Evolutionary conservation across 495 filamentous ascomycete species (phyloP).

Genomic region (Penicillium ucsense): DNA sequence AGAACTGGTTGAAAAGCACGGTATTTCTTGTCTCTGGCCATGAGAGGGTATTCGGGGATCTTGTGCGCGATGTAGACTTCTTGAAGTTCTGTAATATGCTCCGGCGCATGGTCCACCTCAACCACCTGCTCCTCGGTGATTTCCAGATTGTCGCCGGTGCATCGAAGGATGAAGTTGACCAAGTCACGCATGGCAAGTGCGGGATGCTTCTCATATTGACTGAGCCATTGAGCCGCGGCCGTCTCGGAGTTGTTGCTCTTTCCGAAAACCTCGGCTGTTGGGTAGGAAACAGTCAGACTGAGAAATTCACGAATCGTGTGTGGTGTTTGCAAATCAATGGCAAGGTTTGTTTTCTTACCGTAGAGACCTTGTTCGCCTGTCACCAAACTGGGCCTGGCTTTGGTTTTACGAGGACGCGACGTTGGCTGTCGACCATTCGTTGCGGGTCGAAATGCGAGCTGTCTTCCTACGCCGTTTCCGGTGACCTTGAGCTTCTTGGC

Average conservation of each 20-base stretch:
- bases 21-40: constrained; percentile 63
- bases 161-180: constrained; percentile 79
- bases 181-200: constrained; percentile 64
- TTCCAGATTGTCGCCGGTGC: constrained; percentile 66
- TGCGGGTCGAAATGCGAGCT: constrained; percentile 40
- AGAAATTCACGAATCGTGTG: too few species aligned
- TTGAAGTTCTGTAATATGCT: constrained; percentile 65
- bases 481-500: constrained; percentile 48
- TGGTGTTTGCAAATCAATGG: too few species aligned
- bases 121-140: constrained; percentile 69
- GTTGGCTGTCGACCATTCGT: constrained; percentile 31
- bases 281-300: too few species aligned
- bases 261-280: constrained; percentile 69
- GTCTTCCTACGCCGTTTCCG: constrained; percentile 45
- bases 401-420: constrained; percentile 42
- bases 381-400: constrained; percentile 53
- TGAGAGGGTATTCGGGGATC: constrained; percentile 86
- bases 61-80: constrained; percentile 69
- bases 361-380: constrained; percentile 63
- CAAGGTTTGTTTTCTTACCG: constrained; percentile 39
- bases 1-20: constrained; percentile 65
- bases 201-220: constrained; percentile 59
- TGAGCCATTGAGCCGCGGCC: constrained; percentile 73
- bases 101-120: constrained; percentile 71
- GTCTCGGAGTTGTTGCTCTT: constrained; percentile 58